phyloP scores from a whole-genome alignment of 2,329 filamentous ascomycete genomes.

The Emergomyces orientalis region DNA sequence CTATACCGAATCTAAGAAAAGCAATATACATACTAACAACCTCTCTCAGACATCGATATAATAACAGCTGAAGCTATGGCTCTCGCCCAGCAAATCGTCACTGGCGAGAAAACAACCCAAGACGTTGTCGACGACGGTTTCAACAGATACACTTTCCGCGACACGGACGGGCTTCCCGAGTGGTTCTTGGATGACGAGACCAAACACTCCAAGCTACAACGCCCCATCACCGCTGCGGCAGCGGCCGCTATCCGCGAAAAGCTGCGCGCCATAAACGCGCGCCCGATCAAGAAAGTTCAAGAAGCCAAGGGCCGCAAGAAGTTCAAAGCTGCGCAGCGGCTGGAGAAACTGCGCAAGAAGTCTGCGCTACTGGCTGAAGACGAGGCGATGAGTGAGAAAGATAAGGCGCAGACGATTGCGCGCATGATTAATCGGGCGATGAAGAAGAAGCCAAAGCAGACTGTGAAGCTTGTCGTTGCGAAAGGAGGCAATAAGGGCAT shows the following conservation, averaged over 20 bases:
- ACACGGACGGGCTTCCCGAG: constrained; percentile 82
- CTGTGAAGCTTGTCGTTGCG: constrained; percentile 83
- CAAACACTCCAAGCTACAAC: constrained; percentile 71
- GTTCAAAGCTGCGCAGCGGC: constrained; percentile 77
- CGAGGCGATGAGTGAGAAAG: constrained; percentile 88
- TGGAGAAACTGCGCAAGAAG: constrained; percentile 97
- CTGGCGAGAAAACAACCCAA: constrained; percentile 66
- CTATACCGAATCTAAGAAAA: constrained; percentile 5
- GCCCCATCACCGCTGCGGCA: constrained; percentile 85
- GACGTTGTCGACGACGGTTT: constrained; percentile 85
- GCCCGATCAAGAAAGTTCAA: constrained; percentile 97
- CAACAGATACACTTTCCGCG: constrained; percentile 86
- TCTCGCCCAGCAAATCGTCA: constrained; percentile 81
- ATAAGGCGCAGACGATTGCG: constrained; percentile 78
- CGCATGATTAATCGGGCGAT: constrained; percentile 72
- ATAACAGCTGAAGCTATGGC: constrained; percentile 99
- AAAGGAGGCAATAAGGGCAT: constrained; percentile 75
- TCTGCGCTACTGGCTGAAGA: constrained; percentile 80
- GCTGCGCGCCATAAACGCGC: constrained; percentile 78
- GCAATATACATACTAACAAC: not conserved
- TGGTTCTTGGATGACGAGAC: constrained; percentile 96
- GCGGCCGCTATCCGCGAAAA: constrained; percentile 93
- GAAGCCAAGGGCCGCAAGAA: constrained; percentile 97
- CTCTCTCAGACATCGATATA: constrained; percentile 72
- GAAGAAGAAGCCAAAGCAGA: constrained; percentile 76